Base-by-base conservation (phyloP, 2,329 filamentous ascomycete species). In the Fusarium secorum region DNA sequence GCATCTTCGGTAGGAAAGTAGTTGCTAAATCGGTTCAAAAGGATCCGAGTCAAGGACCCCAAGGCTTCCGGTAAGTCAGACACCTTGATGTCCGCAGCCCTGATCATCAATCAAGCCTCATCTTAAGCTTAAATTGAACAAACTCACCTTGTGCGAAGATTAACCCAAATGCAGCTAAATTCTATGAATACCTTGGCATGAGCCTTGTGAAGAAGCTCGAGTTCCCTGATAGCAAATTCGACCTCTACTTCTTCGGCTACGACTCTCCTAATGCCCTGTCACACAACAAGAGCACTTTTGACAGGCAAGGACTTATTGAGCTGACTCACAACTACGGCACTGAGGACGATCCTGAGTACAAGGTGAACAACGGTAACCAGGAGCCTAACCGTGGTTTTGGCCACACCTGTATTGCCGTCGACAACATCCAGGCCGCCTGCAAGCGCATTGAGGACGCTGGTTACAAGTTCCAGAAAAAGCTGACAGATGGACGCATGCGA, bases 31-130 rank as follows among this genome's bases (percentile, higher is more conserved):
- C 55, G 46, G 28, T n/a, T 5, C 20, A 36, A n/a, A 44, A 96
- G 93, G 93, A 86, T 97, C 79, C 92, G 95, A 81, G 92, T 98
- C 79, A 98, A 98, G 83, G 94, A 99, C 83, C 95, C 95, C 15
- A 91, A 95, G 83, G 89, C 86, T 79, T 94, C 91, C 41, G 83
- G 91, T 92, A 84, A 51, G 83, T 78, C 15, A 63, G 45, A 46
- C 45, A 78, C 74, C 74, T 65, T 76, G 57, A 70, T 66, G 73
- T 61, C 67, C 64, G 53, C 42, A 35, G 53, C 38, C 38, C 35
- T 22, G 28, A 54, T 9, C 15, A 66, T 30, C 26, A 33, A 64
- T 26, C 24, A 35, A 38, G 63, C 14, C 44, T 49, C 45, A 26
- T 26, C 33, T 36, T 45, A 51, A 52, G 44, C 52, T 22, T 38